These are phyloP conservation scores for Besnoitia besnoiti DNA, from an alignment of 169 alveolate genomes.

Conservation along the genomic window DNA sequence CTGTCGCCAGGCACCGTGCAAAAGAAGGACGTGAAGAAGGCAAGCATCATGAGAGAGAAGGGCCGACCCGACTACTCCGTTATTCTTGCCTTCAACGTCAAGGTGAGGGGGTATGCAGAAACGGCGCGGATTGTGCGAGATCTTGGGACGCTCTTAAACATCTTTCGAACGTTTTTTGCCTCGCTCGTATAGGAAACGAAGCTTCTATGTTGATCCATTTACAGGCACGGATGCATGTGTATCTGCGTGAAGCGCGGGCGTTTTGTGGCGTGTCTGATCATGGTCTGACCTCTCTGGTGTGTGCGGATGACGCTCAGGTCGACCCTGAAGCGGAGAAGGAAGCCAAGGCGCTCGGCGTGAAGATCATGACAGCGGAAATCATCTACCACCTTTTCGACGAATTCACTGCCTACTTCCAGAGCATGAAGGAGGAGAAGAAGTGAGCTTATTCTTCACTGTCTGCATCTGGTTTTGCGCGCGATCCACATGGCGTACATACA, in stretches of 20 bases:
- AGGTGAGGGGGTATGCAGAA: slow-evolving; percentile 81
- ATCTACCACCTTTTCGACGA: slow-evolving; percentile 98
- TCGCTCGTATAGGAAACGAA: too few species aligned
- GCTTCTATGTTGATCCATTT: too few species aligned
- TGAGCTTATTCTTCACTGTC: slow-evolving; percentile 65
- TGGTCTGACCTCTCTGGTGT: neutral
- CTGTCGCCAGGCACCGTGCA: slow-evolving; percentile 98
- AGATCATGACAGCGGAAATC: slow-evolving; percentile 96
- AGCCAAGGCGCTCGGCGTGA: slow-evolving; percentile 96
- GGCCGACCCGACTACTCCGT: slow-evolving; percentile 95
- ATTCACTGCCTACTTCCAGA: slow-evolving; percentile 92
- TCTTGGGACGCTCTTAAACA: too few species aligned
- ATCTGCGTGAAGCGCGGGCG: neutral
- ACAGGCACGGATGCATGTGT: neutral
- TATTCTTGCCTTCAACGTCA: slow-evolving; percentile 98
- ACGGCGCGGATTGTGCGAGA: too few species aligned
- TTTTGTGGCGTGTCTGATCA: neutral
- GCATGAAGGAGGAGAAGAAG: slow-evolving; percentile 91
- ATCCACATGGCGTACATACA: too few species aligned
- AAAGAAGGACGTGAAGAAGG: slow-evolving; percentile 97
- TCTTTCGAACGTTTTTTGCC: too few species aligned
- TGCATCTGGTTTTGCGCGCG: too few species aligned
- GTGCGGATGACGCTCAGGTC: slow-evolving; percentile 8
- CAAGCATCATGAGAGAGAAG: slow-evolving; percentile 93
- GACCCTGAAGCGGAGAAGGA: slow-evolving; percentile 96